Percentiles rank a stretch among this genome's conserved stretches.
phyloP scores from a whole-genome alignment of 768 basidiomycete genomes.

The Suillus bovinus region DNA sequence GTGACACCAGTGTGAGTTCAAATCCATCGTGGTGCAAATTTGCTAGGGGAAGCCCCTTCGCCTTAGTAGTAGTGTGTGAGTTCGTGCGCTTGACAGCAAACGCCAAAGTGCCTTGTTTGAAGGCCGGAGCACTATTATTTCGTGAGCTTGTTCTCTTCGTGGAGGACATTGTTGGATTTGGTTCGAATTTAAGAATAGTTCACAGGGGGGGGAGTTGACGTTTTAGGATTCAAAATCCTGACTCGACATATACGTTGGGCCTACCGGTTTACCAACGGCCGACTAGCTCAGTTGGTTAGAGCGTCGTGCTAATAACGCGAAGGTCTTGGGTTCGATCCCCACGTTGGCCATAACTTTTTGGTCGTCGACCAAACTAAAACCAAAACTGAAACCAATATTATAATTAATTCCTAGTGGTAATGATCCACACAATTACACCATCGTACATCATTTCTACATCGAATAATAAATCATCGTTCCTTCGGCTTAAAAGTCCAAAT shows the following conservation, averaged over 20 bases:
- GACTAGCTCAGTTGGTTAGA: conserved; percentile 54
- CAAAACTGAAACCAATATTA: neutral
- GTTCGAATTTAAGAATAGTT: conserved; percentile 1
- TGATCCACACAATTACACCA: neutral
- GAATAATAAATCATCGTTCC: conserved; percentile 17
- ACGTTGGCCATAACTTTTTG: conserved; percentile 49
- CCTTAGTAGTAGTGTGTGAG: conserved; percentile 23
- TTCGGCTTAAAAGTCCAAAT: conserved; percentile 74
- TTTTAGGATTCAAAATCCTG: too few relatives aligned
- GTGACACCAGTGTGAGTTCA: too few relatives aligned
- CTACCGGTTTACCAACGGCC: too few relatives aligned
- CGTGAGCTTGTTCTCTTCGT: neutral
- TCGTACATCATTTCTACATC: neutral
- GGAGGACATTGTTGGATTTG: neutral
- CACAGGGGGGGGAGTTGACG: too few relatives aligned
- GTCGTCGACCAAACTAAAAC: neutral
- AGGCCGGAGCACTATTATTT: conserved; percentile 12
- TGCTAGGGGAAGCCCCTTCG: conserved; percentile 18
- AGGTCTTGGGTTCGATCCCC: conserved; percentile 74
- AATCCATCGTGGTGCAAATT: too few relatives aligned
- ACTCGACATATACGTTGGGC: too few relatives aligned
- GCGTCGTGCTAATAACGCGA: conserved; percentile 60
- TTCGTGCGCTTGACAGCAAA: conserved; percentile 50
- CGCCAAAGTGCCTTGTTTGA: conserved; percentile 47
- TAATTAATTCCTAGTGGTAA: neutral